A percentile compares a stretch with the other conserved stretches of the same genome.
phyloP scores from a whole-genome alignment of 2,329 filamentous ascomycete genomes.

The Coniochaeta pulveracea region DNA sequence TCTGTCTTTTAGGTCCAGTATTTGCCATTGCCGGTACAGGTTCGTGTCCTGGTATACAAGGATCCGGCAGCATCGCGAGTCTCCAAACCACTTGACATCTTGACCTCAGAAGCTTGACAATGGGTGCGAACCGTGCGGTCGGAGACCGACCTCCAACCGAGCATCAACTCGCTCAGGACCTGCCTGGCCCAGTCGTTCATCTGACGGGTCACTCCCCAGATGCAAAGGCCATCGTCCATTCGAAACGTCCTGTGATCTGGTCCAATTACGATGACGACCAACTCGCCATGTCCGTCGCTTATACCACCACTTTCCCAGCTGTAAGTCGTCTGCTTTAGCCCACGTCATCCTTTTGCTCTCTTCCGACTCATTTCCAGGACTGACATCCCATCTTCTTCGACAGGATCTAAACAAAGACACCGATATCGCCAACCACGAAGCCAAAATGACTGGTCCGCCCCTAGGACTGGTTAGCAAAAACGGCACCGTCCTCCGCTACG shows the following conservation, averaged over 20 bases:
- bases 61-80: too few species aligned
- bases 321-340: not conserved
- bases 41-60: too few species aligned
- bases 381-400: not conserved
- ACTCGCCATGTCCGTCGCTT: slow-evolving; percentile 11
- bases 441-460: slow-evolving; percentile 6
- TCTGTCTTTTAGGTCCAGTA: too few species aligned
- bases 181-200: slow-evolving; percentile 9
- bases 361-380: not conserved
- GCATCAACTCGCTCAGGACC: slow-evolving; percentile 4
- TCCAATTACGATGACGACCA: slow-evolving; percentile 7
- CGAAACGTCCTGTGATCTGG: slow-evolving; percentile 8
- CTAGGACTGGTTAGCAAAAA: slow-evolving; percentile 10
- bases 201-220: slow-evolving; percentile 10
- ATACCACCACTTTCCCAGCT: slow-evolving; percentile 11
- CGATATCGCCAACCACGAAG: slow-evolving; percentile 10
- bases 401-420: slow-evolving; percentile 9
- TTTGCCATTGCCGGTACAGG: too few species aligned
- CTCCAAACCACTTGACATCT: too few species aligned
- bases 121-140: too few species aligned
- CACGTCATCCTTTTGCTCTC: too few species aligned
- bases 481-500: slow-evolving; percentile 13
- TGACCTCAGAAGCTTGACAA: too few species aligned
- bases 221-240: slow-evolving; percentile 10
- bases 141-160: slow-evolving; percentile 6